phyloP scores from a whole-genome alignment of 1,284 basidiomycete genomes.

The Cutaneotrichosporon dermatis region DNA sequence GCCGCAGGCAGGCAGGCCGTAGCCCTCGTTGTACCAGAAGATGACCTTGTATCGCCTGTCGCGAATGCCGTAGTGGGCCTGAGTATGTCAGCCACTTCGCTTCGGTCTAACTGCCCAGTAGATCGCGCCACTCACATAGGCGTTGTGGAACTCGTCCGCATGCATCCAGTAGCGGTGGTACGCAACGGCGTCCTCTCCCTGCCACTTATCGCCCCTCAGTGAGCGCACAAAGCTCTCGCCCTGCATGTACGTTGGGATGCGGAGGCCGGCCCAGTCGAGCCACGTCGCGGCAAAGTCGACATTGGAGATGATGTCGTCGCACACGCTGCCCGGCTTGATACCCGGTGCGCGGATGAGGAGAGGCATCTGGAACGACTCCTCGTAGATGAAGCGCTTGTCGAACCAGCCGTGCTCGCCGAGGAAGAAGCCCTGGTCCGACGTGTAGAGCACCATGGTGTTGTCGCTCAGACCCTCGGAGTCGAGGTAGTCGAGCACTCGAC shows the following conservation, averaged over 20 bases:
- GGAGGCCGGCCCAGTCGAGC: slow-evolving; percentile 19
- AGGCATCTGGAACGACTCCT: slow-evolving; percentile 27
- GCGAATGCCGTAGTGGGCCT: slow-evolving; percentile 21
- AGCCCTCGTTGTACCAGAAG: slow-evolving; percentile 25
- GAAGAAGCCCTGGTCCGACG: slow-evolving; percentile 27
- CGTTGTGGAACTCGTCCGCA: slow-evolving; percentile 19
- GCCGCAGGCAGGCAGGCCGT: slow-evolving; percentile 13
- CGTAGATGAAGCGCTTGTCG: slow-evolving; percentile 32
- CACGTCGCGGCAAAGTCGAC: slow-evolving; percentile 29
- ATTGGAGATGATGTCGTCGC: slow-evolving; percentile 25
- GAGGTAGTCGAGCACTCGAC: slow-evolving; percentile 22
- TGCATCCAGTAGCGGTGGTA: slow-evolving; percentile 30
- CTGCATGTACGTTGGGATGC: slow-evolving; percentile 25
- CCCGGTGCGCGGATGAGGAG: slow-evolving; percentile 21
- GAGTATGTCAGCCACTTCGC: too few relatives aligned
- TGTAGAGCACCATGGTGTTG: slow-evolving; percentile 25
- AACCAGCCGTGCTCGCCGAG: slow-evolving; percentile 33
- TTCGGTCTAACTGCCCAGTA: too few relatives aligned
- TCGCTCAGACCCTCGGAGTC: slow-evolving; percentile 18
- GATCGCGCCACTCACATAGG: slow-evolving; percentile 10
- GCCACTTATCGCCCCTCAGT: slow-evolving; percentile 6
- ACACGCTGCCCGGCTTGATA: slow-evolving; percentile 22
- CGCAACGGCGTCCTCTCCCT: slow-evolving; percentile 11
- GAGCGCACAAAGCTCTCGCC: slow-evolving; percentile 21
- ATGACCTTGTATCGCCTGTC: slow-evolving; percentile 24